Evolutionary conservation across 768 basidiomycete species (phyloP), one percentile per base, ranked within the genome.

Genomic region (Naganishia vishniacii): DNA sequence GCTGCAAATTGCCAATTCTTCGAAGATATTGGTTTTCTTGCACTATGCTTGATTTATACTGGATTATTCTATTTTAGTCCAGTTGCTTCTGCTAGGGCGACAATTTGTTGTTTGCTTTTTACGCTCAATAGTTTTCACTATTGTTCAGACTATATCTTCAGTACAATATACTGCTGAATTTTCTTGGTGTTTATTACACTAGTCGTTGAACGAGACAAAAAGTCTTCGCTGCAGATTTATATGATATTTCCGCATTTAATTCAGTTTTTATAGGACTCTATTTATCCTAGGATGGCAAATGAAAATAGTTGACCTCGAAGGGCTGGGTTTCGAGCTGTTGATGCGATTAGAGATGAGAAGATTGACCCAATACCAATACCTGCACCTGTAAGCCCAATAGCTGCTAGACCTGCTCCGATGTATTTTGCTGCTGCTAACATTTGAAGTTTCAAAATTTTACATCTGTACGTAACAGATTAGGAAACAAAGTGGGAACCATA

Each of bases 361-460:
- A 66, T 62, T 65, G 44, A 42, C 23, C 41, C 29, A 20, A 46
- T 45, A 20, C 41, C 61, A 41, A 62, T 65, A 64, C 61, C 29
- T 18, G 51, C 41, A 41, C 61, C 29, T 29, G 42, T 31, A 25
- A 34, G 61, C 28, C 41, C 61, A 45, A 41, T 65, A 12, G 31
- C 42, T 44, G 59, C 66, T 66, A 68, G 61, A 59, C 63, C 60
- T 60, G 59, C 47, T 67, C 63, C 56, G 65, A 67, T 62, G 62
- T 56, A 62, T 67, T 62, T 67, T 42, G 41, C 51, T 56, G 53
- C 56, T 64, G 47, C 64, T 64, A 67, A 67, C 66, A 67, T 58
- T 59, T 64, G 56, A 58, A 64, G 18, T 44, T 32, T 41, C 29
- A 34, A 31, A 25, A 25, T 15, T 58, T 41, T 62, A 64, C 42